Evolutionary conservation across 371 early-diverging fungal genomes (phyloP), one percentile per base, ranked within the genome.

Genomic region (Mucor plumbeus): DNA sequence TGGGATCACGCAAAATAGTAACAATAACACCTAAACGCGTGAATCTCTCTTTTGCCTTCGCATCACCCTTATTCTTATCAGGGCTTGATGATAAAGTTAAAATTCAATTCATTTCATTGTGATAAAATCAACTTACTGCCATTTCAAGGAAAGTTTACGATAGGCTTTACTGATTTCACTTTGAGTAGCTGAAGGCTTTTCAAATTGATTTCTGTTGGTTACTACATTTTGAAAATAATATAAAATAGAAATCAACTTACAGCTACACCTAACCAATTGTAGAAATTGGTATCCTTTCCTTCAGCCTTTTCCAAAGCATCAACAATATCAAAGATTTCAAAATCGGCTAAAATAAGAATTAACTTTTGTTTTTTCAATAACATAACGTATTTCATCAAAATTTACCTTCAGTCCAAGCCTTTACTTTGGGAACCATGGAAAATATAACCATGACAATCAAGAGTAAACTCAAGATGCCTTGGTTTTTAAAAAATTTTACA

Each of bases 111-210:
- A 31, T 40, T 43, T 26, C 4, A 14, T 43, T 13, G 40, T 26
- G 0, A 62, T 53, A 65, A 40, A 50, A 13, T 33, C 31, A 1
- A 73, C 88, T 79, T 87, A 90, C 90, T 99, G 99, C 75, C 94
- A 94, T 67, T 92, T 91, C 39, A 93, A 85, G 6, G 98, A 97
- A 39, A 95, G 83, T 79, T 94, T 95, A 63, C 95, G 88, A 85
- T 92, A 98, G 15, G 98, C 91, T 62, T 82, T 86, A 71, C 87
- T 90, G 73, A 98, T 93, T 17, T 95, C 92, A 19, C 78, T 65
- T 47, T 90, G 88, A 13, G 86, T 76, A 31, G 96, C 94, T 40
- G 80, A 77, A 53, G 92, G 88, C 40, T 83, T 68, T 36, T 31
- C 8, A 6, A 47, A 53, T 5, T 26, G 26, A 41, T 4, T 26